These are phyloP conservation scores for Brassica rapa DNA, from an alignment of 345 rosid species.

Conservation along the genomic window DNA sequence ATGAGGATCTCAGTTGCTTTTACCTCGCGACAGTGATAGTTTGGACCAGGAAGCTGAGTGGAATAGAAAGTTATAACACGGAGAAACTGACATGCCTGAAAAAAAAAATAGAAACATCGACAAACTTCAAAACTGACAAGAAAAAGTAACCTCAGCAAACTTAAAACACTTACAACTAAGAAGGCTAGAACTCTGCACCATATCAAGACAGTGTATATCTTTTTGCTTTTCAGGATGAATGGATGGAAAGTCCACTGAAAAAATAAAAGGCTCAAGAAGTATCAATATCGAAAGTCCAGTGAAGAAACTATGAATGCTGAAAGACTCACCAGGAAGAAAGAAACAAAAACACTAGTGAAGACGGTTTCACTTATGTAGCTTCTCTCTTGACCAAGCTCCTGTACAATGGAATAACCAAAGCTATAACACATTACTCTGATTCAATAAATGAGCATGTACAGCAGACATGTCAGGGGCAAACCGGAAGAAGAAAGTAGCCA, in stretches of 20 bases:
- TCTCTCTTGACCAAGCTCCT: constrained; percentile 97
- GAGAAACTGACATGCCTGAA: constrained; percentile 85
- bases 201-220: constrained; percentile 87
- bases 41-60: constrained; percentile 98
- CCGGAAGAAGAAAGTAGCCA: constrained; percentile 91
- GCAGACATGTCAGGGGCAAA: too few relatives aligned
- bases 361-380: constrained; percentile 89
- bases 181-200: constrained; percentile 99
- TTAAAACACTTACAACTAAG: constrained; percentile 81
- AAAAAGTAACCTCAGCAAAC: constrained; percentile 2
- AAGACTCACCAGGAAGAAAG: constrained; percentile 73
- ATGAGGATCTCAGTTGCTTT: background rate
- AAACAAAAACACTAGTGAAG: constrained; percentile 65
- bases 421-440: too few relatives aligned
- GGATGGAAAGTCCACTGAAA: constrained; percentile 99
- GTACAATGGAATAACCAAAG: constrained; percentile 24
- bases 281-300: background rate
- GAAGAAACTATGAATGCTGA: constrained; percentile 11
- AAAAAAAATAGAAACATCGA: constrained; percentile 15
- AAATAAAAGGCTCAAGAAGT: constrained; percentile 23
- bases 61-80: constrained; percentile 90
- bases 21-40: constrained; percentile 98
- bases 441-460: too few relatives aligned
- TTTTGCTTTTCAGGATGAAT: constrained; percentile 88
- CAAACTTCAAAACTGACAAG: constrained; percentile 17